These are phyloP conservation scores for Dendrothele bispora DNA, from an alignment of 768 basidiomycete species.

Conservation along the genomic window DNA sequence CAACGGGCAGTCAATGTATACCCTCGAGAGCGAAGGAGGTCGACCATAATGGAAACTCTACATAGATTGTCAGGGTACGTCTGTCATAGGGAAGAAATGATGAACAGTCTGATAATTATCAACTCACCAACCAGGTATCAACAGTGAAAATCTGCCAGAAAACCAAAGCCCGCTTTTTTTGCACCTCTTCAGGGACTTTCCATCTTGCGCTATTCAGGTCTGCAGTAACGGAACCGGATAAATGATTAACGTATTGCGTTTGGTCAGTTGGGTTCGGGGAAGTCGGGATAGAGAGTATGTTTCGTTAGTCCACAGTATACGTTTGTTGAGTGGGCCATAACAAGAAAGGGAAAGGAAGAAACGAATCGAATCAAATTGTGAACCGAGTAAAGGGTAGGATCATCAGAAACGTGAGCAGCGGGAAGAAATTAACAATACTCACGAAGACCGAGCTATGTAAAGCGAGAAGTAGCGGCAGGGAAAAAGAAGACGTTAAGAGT, in stretches of 20 bases:
- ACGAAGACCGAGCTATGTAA: no score
- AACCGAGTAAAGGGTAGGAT: no score
- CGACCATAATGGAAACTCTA: constrained; percentile 66
- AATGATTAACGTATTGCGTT: neutral
- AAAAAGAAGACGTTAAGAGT: no score
- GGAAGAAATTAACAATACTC: no score
- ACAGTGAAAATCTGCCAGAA: constrained; percentile 71
- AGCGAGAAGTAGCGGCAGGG: no score
- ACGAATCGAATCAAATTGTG: no score
- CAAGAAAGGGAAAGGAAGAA: no score
- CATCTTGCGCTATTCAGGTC: constrained; percentile 63
- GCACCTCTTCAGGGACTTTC: constrained; percentile 47
- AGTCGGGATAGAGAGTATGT: no score
- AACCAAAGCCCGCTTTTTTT: constrained; percentile 49
- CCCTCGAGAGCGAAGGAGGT: constrained; percentile 52
- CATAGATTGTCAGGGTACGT: neutral
- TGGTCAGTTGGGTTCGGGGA: no score
- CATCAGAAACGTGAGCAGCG: no score
- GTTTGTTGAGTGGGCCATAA: no score
- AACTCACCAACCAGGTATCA: constrained; percentile 60
- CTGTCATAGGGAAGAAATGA: neutral
- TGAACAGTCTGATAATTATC: neutral
- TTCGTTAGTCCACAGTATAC: no score
- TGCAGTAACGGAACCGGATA: constrained; percentile 30
- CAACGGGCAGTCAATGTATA: constrained; percentile 57